These are phyloP conservation scores for Boletus subparvulus DNA, from an alignment of 768 basidiomycete species.

Conservation along the genomic window DNA sequence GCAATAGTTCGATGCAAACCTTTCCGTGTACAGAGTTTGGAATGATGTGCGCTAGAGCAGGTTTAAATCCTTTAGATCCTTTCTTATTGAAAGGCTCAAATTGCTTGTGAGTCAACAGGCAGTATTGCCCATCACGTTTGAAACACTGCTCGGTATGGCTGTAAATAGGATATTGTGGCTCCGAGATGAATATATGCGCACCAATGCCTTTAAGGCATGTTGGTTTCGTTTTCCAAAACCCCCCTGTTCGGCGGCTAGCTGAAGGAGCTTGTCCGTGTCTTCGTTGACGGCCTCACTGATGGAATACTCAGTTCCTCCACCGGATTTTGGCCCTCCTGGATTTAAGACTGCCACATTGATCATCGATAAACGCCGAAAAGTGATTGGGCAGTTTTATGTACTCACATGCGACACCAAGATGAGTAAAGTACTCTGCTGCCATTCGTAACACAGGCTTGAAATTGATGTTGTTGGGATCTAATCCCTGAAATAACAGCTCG, in stretches of 20 bases:
- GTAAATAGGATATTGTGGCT: neutral
- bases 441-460: neutral
- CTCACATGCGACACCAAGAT: constrained; percentile 4
- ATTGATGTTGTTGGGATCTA: neutral
- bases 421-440: neutral
- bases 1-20: neutral
- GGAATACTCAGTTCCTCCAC: neutral
- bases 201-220: constrained; percentile 3
- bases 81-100: neutral
- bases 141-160: neutral
- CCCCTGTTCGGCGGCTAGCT: neutral
- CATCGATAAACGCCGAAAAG: neutral
- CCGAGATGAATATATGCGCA: neutral
- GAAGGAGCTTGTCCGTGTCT: constrained; percentile 1
- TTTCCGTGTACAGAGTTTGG: neutral
- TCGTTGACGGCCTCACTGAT: neutral
- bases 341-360: neutral
- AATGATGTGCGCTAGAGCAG: neutral
- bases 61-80: neutral
- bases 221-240: neutral
- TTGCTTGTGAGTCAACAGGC: neutral
- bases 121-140: neutral
- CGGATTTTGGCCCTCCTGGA: neutral
- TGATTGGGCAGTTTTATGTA: neutral
- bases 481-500: neutral